Evolutionary conservation across 23 red algal species (phyloP).

Genomic region (Gracilaria domingensis): DNA sequence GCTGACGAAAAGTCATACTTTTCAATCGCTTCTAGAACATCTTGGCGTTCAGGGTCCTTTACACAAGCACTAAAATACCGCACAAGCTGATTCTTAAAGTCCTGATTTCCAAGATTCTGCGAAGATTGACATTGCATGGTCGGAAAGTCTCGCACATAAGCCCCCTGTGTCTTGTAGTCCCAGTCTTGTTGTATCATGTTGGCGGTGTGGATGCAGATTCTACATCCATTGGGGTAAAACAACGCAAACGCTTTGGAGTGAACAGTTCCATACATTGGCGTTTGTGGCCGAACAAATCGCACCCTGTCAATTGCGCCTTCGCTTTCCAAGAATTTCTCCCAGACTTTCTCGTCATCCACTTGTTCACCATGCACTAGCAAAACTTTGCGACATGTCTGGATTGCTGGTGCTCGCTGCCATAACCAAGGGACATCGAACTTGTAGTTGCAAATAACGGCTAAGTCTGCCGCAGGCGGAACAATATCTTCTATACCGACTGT

Average conservation of each 20-base stretch:
- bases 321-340: slow-evolving; percentile 16
- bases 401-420: slow-evolving; percentile 38
- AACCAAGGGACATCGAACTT: slow-evolving; percentile 66
- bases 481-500: slow-evolving; percentile 37
- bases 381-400: slow-evolving; percentile 49
- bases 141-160: slow-evolving; percentile 93
- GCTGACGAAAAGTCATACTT: slow-evolving; percentile 84
- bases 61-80: slow-evolving; percentile 42
- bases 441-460: slow-evolving; percentile 55
- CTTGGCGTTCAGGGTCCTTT: background rate
- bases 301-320: slow-evolving; percentile 24
- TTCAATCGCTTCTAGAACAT: slow-evolving; percentile 22
- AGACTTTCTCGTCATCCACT: slow-evolving; percentile 18
- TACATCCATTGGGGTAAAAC: slow-evolving; percentile 76
- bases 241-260: slow-evolving; percentile 87
- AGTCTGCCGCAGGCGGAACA: slow-evolving; percentile 41
- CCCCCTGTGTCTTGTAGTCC: slow-evolving; percentile 82
- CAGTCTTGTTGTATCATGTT: slow-evolving; percentile 91
- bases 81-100: slow-evolving; percentile 31
- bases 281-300: slow-evolving; percentile 42
- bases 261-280: slow-evolving; percentile 81
- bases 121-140: slow-evolving; percentile 1
- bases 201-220: slow-evolving; percentile 88
- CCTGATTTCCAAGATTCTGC: background rate
- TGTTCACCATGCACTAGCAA: slow-evolving; percentile 57